These are phyloP conservation scores for Debaryomyces tyrocola DNA, from an alignment of 805 yeast genomes.

Conservation along the genomic window DNA sequence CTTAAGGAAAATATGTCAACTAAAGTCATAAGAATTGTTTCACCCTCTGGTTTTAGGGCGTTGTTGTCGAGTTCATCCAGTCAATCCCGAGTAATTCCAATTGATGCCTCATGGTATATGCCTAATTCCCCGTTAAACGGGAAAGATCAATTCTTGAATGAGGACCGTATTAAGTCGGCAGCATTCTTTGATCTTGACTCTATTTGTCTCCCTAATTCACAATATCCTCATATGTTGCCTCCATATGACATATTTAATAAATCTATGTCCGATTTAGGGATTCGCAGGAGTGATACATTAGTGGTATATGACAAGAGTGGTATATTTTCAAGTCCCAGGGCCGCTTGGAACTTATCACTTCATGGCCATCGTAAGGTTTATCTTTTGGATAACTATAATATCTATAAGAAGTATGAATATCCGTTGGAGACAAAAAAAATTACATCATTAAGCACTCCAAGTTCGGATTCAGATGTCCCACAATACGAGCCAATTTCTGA, in stretches of 20 bases:
- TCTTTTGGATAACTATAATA: constrained; percentile 67
- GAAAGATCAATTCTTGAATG: constrained; percentile 49
- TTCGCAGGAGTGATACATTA: constrained; percentile 53
- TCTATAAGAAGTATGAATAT: constrained; percentile 47
- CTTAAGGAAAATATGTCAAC: constrained; percentile 1
- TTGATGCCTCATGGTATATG: constrained; percentile 93
- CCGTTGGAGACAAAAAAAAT: constrained; percentile 42
- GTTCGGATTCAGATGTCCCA: constrained; percentile 11
- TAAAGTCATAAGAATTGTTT: constrained; percentile 1
- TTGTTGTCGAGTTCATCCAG: constrained; percentile 4
- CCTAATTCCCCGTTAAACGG: constrained; percentile 71
- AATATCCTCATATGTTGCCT: constrained; percentile 93
- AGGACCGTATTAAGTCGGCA: constrained; percentile 63
- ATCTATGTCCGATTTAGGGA: constrained; percentile 56
- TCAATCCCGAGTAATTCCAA: constrained; percentile 45
- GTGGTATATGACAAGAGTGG: constrained; percentile 86
- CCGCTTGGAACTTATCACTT: constrained; percentile 83
- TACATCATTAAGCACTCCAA: constrained; percentile 16
- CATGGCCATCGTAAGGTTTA: constrained; percentile 75
- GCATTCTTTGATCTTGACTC: constrained; percentile 78
- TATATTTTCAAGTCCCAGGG: constrained; percentile 85
- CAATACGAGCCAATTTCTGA: constrained; percentile 20
- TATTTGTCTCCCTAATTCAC: constrained; percentile 55
- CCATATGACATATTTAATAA: constrained; percentile 51
- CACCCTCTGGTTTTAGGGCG: constrained; percentile 7